Percentiles rank a stretch among this genome's conserved stretches.
These are phyloP conservation scores for Diaporthe australafricana DNA, from an alignment of 2,329 filamentous ascomycete genomes.

Conservation along the genomic window DNA sequence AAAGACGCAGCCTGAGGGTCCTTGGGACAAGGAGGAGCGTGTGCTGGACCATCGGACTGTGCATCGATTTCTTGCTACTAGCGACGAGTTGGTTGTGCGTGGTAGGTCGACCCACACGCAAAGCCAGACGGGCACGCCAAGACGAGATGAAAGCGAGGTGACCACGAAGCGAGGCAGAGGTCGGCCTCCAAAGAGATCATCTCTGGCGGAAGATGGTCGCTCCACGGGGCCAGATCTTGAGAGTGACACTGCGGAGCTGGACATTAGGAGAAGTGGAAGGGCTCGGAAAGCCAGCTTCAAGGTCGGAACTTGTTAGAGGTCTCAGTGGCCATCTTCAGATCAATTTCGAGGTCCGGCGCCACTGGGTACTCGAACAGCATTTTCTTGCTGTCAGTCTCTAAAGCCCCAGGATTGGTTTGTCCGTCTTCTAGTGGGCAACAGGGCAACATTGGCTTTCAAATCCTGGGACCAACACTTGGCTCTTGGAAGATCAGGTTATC, in stretches of 20 bases:
- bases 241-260: not conserved
- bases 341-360: not conserved
- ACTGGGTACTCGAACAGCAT: not conserved
- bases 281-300: conserved; percentile 32
- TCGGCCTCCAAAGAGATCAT: not conserved
- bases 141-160: conserved; percentile 10
- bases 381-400: too few relatives aligned
- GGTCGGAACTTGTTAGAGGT: not conserved
- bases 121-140: conserved; percentile 24
- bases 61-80: conserved; percentile 82
- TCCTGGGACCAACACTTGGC: not conserved
- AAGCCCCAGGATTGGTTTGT: not conserved
- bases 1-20: conserved; percentile 87
- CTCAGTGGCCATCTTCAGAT: not conserved
- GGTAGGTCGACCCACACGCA: conserved; percentile 47
- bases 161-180: conserved; percentile 12
- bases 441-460: not conserved
- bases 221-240: not conserved
- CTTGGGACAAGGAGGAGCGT: conserved; percentile 76
- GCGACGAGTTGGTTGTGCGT: conserved; percentile 71
- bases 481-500: not conserved
- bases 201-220: not conserved
- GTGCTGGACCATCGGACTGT: conserved; percentile 88
- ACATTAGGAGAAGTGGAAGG: conserved; percentile 33
- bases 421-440: not conserved